phyloP scores from a whole-genome alignment of 2,329 filamentous ascomycete genomes.

The Fusarium verticillioides region DNA sequence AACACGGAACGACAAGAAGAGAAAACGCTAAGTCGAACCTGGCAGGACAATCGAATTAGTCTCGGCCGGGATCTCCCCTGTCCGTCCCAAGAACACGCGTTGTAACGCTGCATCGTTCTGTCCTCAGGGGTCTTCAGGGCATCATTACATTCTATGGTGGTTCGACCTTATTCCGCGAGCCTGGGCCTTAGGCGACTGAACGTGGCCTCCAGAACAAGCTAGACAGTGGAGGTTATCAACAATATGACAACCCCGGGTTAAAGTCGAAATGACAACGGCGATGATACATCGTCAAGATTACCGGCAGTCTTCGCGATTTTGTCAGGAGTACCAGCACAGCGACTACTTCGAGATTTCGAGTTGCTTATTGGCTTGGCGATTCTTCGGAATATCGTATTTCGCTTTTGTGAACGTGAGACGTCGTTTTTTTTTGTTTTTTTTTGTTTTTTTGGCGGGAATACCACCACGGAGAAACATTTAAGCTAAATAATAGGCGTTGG shows the following conservation, averaged over 20 bases:
- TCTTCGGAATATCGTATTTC: neutral
- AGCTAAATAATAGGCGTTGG: constrained; percentile 5
- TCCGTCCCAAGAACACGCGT: neutral
- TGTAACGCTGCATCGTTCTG: constrained; percentile 21
- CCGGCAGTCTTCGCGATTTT: neutral
- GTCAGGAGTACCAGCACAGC: neutral
- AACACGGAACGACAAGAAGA: constrained; percentile 35
- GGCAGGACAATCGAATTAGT: neutral
- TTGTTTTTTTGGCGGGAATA: neutral
- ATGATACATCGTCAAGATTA: constrained; percentile 8
- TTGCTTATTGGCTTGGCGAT: neutral
- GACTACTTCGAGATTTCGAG: neutral
- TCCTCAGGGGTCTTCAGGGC: constrained; percentile 6
- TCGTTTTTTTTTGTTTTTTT: neutral
- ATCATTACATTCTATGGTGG: constrained; percentile 16
- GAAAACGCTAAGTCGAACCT: constrained; percentile 17
- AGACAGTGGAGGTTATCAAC: neutral
- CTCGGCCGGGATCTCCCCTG: neutral
- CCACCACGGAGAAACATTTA: neutral
- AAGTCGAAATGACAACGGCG: constrained; percentile 21
- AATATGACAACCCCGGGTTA: neutral
- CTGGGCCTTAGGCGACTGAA: constrained; percentile 9
- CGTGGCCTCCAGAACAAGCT: constrained; percentile 2
- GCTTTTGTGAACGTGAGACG: neutral
- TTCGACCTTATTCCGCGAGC: constrained; percentile 3